Percentiles rank a stretch among this genome's conserved stretches.
These are phyloP conservation scores for Zoysia matrella DNA, from an alignment of 202 grass and related monocot species.

Conservation along the genomic window DNA sequence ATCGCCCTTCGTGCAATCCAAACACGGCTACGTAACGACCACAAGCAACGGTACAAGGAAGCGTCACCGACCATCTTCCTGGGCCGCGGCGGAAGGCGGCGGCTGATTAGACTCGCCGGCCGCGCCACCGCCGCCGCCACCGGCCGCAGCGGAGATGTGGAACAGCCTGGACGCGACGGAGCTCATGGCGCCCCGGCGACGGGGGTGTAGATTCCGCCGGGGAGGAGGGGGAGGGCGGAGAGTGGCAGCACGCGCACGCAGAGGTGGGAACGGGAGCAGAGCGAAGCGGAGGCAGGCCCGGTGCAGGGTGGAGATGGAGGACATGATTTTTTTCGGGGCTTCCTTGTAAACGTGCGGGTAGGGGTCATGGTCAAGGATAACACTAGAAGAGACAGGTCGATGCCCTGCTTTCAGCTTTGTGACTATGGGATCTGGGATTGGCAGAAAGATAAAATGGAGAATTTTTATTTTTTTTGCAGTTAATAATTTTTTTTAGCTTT, in stretches of 20 bases:
- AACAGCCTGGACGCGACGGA: conserved; percentile 56
- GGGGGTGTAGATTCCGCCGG: conserved; percentile 28
- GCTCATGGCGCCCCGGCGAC: conserved; percentile 57
- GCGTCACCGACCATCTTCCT: conserved; percentile 62
- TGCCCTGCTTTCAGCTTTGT: neutral
- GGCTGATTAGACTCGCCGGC: conserved; percentile 51
- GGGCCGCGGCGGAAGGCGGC: conserved; percentile 32
- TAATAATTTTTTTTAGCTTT: neutral
- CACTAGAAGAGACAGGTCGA: conserved; percentile 29
- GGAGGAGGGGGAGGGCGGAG: conserved; percentile 26
- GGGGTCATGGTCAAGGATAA: conserved; percentile 10
- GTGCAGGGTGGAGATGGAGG: conserved; percentile 59
- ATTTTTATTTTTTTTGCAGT: conserved; percentile 3
- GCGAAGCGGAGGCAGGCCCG: conserved; percentile 68
- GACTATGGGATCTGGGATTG: neutral
- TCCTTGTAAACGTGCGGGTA: conserved; percentile 13
- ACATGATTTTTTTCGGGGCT: conserved; percentile 47
- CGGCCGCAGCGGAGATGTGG: conserved; percentile 49
- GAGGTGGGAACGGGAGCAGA: conserved; percentile 45
- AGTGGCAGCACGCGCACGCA: conserved; percentile 37
- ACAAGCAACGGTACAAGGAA: conserved; percentile 15
- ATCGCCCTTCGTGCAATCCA: neutral
- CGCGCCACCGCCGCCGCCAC: conserved; percentile 24
- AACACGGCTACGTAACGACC: neutral
- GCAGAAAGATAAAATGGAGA: conserved; percentile 5